Evolutionary conservation across 164 flowering plant species (phyloP), one percentile per base, ranked within the genome.

Genomic region (Nymphaea thermarum): DNA sequence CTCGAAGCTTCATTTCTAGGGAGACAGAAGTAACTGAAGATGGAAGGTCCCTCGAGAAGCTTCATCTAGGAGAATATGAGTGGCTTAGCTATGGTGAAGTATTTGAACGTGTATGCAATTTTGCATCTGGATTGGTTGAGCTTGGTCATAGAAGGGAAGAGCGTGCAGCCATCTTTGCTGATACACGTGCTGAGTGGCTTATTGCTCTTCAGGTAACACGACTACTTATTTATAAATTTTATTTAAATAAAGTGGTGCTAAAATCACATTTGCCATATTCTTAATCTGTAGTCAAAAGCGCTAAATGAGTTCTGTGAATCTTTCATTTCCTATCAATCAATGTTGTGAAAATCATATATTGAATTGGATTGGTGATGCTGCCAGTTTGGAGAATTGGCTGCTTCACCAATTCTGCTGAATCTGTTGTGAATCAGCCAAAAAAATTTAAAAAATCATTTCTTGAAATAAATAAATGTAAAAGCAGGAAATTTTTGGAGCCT

Each of bases 141-240:
- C 82, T 94, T 62, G 99, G 99, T 62, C 95, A 88, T 71, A 62
- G 42, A 68, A 86, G 68, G 68, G 87, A 75, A 44, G 99, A 94
- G 70, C 93, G 90, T 69, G 99, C 71, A 36, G 98, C 99, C 18
- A 94, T 94, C 68, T 91, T 91, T 82, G 89, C 99, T 70, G 99
- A 94, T 77, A 94, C 99, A 55, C 78, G 88, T 65, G 88, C 83
- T 74, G 97, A 94, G 73, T 94, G 99, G 98, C 80, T 90, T 76
- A 78, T 94, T 72, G 91, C 99, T 14, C 66, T 91, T 74, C 97
- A 94, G 97, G 99, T 93, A 66, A 55, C 62, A 64, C 55, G 11
- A 2, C 5, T 3, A 47, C 4, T 47, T 47, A 47, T 47, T 3
- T 2, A 47, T 47, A 25, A 25, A 25, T 25, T 25, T 25, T 25